Conservation (phyloP, 2,329 filamentous ascomycete species). For the Byssochlamys sp. region DNA sequence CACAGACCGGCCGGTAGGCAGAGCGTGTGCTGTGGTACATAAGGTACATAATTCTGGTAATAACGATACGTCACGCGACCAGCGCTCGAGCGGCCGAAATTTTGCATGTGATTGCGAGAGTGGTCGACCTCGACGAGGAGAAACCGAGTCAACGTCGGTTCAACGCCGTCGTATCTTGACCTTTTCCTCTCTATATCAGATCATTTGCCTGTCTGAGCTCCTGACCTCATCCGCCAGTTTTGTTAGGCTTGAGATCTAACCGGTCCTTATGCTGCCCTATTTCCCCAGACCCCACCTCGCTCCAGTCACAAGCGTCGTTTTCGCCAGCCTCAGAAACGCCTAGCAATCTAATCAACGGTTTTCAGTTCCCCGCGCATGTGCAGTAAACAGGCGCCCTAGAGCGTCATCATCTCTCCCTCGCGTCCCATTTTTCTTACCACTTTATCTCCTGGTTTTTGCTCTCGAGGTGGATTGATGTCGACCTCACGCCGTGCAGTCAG, state of each 20-base stretch:
- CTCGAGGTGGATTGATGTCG: neutral
- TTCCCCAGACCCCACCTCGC: neutral
- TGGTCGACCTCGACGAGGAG: neutral
- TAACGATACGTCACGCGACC: slow-evolving; percentile 27
- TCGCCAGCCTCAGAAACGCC: neutral
- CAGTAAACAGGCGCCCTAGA: neutral
- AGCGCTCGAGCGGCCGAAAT: slow-evolving; percentile 9
- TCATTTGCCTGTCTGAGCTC: neutral
- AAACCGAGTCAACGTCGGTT: neutral
- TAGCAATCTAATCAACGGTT: neutral
- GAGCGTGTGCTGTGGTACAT: slow-evolving; percentile 3
- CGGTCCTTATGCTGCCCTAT: neutral
- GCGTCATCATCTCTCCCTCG: neutral
- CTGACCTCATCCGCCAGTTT: neutral
- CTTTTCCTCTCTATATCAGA: neutral
- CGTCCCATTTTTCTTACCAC: neutral
- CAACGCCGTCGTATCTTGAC: neutral
- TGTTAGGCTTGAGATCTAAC: neutral
- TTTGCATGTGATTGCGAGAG: slow-evolving; percentile 27
- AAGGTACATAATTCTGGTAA: slow-evolving; percentile 15
- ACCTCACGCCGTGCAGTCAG: neutral
- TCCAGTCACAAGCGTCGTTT: neutral
- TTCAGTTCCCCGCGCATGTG: neutral
- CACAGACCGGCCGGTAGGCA: neutral
- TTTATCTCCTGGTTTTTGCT: neutral